Evolutionary conservation across 2,329 filamentous ascomycete genomes (phyloP), one percentile per base, ranked within the genome.

Genomic region (Aspergillus tamarii): DNA sequence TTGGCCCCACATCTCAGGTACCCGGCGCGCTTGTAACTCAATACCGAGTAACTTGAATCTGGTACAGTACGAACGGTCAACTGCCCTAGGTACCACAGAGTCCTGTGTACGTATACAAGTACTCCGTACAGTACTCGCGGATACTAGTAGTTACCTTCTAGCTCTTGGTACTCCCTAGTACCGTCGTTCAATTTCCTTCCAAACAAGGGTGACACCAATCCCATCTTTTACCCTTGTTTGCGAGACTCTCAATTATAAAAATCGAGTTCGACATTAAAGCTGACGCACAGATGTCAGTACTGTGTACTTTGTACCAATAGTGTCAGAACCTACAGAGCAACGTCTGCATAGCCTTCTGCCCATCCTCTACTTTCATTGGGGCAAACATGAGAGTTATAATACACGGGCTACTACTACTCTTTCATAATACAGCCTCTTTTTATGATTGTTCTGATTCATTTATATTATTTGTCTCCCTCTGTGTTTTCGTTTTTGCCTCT

Each of bases 1-100:
- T 56, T 21, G 41, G 67, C 59, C 66, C 64, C 66, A 68, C 67
- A 41, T 64, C 60, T 64, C 66, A 69, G 67, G 66, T 68, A 68
- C 67, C 67, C 66, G 62, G 57, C 55, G 53, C 60, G 59, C 56
- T 62, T 67, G 64, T 12, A 34, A 34, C 32, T 12, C 32, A 11
- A 10, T 65, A 64, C 60, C 50, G 14, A 41, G 39, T 41, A 41
- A 41, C 39, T 41, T 41, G 41, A 56, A 36, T 36, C 14, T 36
- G 34, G 34, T 36, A 36, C 34, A 14, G 34, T 36, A 36, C 14
- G 5, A 14, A 36, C 14, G 14, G 34, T 36, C 14, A 14, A 36
- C 34, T 36, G 12, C 12, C 34, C 12, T 36, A 36, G 34, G 34
- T 14, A 14, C 12, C 6, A 32, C 30, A 8, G 30, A 32, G 30